phyloP scores from a whole-genome alignment of 345 rosid genomes.

The Acer yangbiense region DNA sequence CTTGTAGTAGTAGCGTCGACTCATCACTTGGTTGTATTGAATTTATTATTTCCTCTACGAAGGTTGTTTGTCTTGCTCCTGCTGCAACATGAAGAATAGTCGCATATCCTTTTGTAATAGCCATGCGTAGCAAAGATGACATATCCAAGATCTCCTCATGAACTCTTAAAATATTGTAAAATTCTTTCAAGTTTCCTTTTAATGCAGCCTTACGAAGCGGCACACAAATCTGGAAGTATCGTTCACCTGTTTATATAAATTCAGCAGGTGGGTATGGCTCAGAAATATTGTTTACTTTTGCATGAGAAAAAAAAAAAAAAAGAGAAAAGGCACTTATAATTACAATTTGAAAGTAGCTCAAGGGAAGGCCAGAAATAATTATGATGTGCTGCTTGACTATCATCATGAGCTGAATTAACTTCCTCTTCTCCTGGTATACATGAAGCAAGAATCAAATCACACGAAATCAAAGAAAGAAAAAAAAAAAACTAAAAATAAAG shows the following conservation, averaged over 20 bases:
- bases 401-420: too few relatives aligned
- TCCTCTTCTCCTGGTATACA: too few relatives aligned
- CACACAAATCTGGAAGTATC: background rate
- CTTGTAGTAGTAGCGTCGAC: background rate
- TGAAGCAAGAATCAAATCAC: too few relatives aligned
- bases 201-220: conserved; percentile 8
- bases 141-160: background rate
- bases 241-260: background rate
- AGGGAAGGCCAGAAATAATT: too few relatives aligned
- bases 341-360: too few relatives aligned
- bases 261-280: background rate
- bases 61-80: background rate
- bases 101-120: background rate
- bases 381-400: too few relatives aligned
- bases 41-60: background rate
- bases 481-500: too few relatives aligned
- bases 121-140: background rate
- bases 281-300: too few relatives aligned
- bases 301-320: too few relatives aligned
- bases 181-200: background rate
- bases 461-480: too few relatives aligned
- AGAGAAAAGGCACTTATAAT: too few relatives aligned
- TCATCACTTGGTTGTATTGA: background rate
- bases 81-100: conserved; percentile 18
- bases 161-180: too few relatives aligned